These are phyloP conservation scores for Ustilago sp. DNA, from an alignment of 1,284 basidiomycete species.

Conservation along the genomic window DNA sequence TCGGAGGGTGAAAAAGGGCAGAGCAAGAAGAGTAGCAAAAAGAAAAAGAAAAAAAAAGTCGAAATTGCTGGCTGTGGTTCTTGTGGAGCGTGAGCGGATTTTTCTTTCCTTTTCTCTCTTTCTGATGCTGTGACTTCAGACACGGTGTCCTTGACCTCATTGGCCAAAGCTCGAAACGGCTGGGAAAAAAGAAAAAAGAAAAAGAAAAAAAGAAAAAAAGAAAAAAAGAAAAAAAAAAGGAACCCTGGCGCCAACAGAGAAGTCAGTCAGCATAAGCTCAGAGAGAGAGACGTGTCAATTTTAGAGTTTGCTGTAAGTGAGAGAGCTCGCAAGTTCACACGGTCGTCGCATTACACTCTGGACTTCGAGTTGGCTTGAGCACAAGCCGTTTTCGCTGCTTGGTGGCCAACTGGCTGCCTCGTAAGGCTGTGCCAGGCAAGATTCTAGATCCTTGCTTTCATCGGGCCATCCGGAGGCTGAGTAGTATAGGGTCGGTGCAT, in stretches of 20 bases:
- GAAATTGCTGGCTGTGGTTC: constrained; percentile 6
- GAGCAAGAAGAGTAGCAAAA: constrained; percentile 6
- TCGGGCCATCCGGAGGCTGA: no score
- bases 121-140: not conserved
- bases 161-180: constrained; percentile 5
- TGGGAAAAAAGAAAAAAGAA: not conserved
- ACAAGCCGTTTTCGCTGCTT: no score
- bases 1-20: constrained; percentile 52
- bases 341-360: no score
- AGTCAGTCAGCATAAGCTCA: constrained; percentile 4
- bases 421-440: no score
- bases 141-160: constrained; percentile 7
- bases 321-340: no score
- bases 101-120: constrained; percentile 2
- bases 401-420: no score
- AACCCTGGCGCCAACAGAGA: no score
- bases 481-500: no score
- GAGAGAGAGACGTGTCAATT: constrained; percentile 3
- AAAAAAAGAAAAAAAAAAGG: not conserved
- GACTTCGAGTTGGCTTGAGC: no score
- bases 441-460: no score
- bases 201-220: no score
- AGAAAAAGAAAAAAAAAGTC: constrained; percentile 4
- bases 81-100: not conserved
- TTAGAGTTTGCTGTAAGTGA: not conserved